phyloP scores from a whole-genome alignment of 2,329 filamentous ascomycete genomes.

The Erysiphe pulchra region DNA sequence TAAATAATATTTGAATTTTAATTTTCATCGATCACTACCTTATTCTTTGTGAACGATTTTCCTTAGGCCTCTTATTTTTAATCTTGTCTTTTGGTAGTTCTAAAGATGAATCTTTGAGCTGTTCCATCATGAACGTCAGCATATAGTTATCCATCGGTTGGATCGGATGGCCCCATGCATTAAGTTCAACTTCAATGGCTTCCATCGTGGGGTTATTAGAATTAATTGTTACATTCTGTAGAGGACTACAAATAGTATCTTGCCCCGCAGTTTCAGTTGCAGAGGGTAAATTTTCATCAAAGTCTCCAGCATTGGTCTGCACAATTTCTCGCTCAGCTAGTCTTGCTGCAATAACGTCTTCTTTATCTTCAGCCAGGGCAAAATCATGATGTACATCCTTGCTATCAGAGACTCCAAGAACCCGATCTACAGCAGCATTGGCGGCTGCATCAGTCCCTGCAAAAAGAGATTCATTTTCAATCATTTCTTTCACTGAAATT shows the following conservation, averaged over 20 bases:
- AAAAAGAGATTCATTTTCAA: constrained; percentile 26
- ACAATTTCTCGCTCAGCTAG: constrained; percentile 71
- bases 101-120: constrained; percentile 30
- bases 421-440: constrained; percentile 61
- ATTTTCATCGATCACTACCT: not conserved
- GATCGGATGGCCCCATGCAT: constrained; percentile 31
- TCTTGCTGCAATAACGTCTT: constrained; percentile 72
- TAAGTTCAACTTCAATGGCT: constrained; percentile 22
- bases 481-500: constrained; percentile 39
- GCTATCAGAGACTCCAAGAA: constrained; percentile 35
- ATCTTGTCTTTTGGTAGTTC: constrained; percentile 40
- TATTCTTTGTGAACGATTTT: constrained; percentile 11
- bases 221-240: not conserved
- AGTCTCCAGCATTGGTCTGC: constrained; percentile 64
- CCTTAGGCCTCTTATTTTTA: constrained; percentile 24
- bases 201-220: constrained; percentile 1
- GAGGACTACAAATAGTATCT: constrained; percentile 1
- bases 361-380: constrained; percentile 73
- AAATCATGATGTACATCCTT: constrained; percentile 47
- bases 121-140: constrained; percentile 38
- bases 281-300: constrained; percentile 34
- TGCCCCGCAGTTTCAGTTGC: constrained; percentile 9
- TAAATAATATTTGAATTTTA: too few relatives aligned
- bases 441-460: constrained; percentile 42
- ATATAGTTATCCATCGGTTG: constrained; percentile 51